Percentiles rank a stretch among this genome's conserved stretches.
Conservation (phyloP, 148 eudicot genomes). For the Dianthus caryophyllus region DNA sequence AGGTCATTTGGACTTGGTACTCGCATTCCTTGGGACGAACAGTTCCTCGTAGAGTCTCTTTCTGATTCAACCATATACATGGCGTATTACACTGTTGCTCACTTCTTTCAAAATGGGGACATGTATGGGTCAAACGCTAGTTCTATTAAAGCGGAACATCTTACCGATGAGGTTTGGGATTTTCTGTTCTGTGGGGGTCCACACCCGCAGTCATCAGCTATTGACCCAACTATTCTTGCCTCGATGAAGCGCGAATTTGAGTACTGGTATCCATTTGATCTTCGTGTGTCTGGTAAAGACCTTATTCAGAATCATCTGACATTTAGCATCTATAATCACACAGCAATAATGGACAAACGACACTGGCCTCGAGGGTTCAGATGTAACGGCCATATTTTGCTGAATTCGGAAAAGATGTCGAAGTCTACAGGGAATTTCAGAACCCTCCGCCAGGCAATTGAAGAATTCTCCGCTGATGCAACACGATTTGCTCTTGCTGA, state of each 20-base stretch:
- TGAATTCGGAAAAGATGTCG: slow-evolving; percentile 93
- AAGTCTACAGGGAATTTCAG: slow-evolving; percentile 90
- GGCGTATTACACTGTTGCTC: slow-evolving; percentile 93
- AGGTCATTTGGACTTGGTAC: slow-evolving; percentile 89
- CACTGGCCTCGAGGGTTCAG: slow-evolving; percentile 93
- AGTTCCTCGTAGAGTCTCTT: slow-evolving; percentile 79
- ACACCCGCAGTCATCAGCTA: slow-evolving; percentile 49
- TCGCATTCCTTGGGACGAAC: slow-evolving; percentile 93
- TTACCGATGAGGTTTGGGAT: slow-evolving; percentile 92
- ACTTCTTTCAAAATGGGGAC: slow-evolving; percentile 70
- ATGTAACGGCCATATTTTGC: slow-evolving; percentile 87
- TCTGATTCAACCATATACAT: slow-evolving; percentile 94
- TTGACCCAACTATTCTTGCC: slow-evolving; percentile 44
- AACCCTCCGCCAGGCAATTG: slow-evolving; percentile 67
- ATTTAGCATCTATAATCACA: slow-evolving; percentile 82
- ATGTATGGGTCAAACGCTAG: slow-evolving; percentile 56
- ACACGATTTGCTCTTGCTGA: slow-evolving; percentile 82
- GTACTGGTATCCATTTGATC: slow-evolving; percentile 96
- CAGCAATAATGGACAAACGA: slow-evolving; percentile 59
- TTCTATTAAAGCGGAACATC: slow-evolving; percentile 61
- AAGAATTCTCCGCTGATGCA: slow-evolving; percentile 87
- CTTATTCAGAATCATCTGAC: slow-evolving; percentile 94
- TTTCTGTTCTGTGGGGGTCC: slow-evolving; percentile 66
- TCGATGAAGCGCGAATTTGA: slow-evolving; percentile 87
- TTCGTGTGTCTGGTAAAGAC: slow-evolving; percentile 90